Evolutionary conservation across 306 rosid species (phyloP), one percentile per base, ranked within the genome.

Genomic region (Rosa multiflora): DNA sequence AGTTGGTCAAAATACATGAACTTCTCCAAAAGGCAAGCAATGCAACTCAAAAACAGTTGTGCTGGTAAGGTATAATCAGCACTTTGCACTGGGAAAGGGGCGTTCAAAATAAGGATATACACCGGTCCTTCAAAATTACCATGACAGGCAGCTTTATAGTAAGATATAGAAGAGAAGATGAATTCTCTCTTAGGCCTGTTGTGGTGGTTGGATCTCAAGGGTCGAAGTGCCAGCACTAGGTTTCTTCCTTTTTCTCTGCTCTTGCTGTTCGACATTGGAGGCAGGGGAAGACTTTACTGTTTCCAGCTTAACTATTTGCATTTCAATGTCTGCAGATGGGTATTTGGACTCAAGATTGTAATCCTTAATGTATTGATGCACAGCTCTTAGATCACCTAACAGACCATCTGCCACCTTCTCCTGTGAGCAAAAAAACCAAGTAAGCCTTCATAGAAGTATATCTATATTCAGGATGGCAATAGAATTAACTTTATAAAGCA

Each of bases 361-460:
- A 23, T 87, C 91, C 62, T 79, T 78, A 37, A 86, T 63, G 86
- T 87, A 87, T 55, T 75, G 43, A 17, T 84, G 42, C 32, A 77
- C 86, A 9, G 40, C 70, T 46, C 20, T 26, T 51, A 87, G 81
- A 70, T 75, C 80, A 63, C 39, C 78, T 63, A 86, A 69, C 78
- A 84, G 89, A 26, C 29, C 32, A 20, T 85, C 83, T 62, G 43
- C 49, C 39, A 59, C 82, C 78, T 21, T 70, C 76, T 67, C 84
- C 95, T 88, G 88, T 66, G 32, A 78, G 8, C 17, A 78, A 15
- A 55, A 15, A 10, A 18, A 21, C 23, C n/a, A 52, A 77, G 44
- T 39, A 67, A 21, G 61, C 21, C 61, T 53, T 75, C 44, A 1
- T 39, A 37, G 23, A 6, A 53, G 61, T 53, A 17, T 5, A 49